phyloP scores from a whole-genome alignment of 306 rosid genomes.

The Begonia fuchsioides region DNA sequence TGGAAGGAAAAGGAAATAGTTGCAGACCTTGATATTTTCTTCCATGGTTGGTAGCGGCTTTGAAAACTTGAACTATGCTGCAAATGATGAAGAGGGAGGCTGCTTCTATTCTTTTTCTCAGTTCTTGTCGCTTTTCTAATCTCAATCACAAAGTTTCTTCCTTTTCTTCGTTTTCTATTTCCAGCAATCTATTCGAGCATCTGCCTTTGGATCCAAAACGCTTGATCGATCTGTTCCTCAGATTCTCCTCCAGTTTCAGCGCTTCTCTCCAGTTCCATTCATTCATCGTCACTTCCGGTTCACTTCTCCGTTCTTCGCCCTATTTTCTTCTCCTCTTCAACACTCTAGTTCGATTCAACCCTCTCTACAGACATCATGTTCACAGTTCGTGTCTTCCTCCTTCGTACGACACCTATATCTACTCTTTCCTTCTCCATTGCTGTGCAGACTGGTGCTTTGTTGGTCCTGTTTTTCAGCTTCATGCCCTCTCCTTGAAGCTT shows the following conservation, averaged over 20 bases:
- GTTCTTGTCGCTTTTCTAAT: too few relatives aligned
- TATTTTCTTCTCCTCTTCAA: slow-evolving; percentile 31
- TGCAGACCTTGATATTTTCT: too few relatives aligned
- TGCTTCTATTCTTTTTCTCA: too few relatives aligned
- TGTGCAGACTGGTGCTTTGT: slow-evolving; percentile 19
- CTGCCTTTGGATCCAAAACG: slow-evolving; percentile 21
- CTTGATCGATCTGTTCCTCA: slow-evolving; percentile 35
- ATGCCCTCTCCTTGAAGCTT: slow-evolving; percentile 33
- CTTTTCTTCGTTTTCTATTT: neutral
- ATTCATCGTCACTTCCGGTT: slow-evolving; percentile 33
- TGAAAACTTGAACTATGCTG: too few relatives aligned
- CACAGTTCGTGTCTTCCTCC: neutral
- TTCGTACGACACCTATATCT: slow-evolving; percentile 39
- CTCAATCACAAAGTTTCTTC: too few relatives aligned
- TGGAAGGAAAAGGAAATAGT: too few relatives aligned
- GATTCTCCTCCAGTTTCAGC: slow-evolving; percentile 17
- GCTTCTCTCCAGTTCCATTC: slow-evolving; percentile 39
- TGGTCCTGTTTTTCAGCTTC: slow-evolving; percentile 35
- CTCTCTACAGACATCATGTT: slow-evolving; percentile 12
- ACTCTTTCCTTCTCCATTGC: slow-evolving; percentile 36
- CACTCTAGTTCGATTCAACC: slow-evolving; percentile 33
- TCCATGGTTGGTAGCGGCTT: too few relatives aligned
- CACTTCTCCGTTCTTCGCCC: slow-evolving; percentile 15
- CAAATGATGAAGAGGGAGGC: too few relatives aligned
- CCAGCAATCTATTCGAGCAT: slow-evolving; percentile 2